Evolutionary conservation across 139 green algal genomes (phyloP), one percentile per base, ranked within the genome.

Genomic region (Pleodorina starrii): DNA sequence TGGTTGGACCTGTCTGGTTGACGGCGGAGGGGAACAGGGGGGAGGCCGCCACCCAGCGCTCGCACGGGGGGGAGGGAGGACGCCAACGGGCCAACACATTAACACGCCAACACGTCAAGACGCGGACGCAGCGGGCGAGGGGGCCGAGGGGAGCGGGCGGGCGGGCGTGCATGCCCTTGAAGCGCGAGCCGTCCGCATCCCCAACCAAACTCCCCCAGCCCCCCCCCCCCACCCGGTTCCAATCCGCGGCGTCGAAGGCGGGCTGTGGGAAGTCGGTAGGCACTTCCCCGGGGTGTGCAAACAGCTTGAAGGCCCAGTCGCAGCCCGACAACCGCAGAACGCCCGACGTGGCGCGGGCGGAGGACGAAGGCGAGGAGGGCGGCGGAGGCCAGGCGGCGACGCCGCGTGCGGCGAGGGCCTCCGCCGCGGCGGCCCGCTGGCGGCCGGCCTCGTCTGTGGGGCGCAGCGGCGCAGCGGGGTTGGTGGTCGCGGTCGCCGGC

Each of bases 291-390:
- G 96, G 96, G 38, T 60, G 86, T 5, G 89, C 77, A 42, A 93
- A 94, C 32, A 98, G 87, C 35, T 90, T 80, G 81, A 98, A 98
- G 5, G 76, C 29, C 96, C 96, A 98, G 1, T 89, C 74, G 16
- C 79, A 80, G 40, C 90, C 92, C 54, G 94, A 96, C 48, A 97
- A 90, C 11, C 44, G 23, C 2, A 91, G 85, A 0, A 90, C 17
- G 0, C 91, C 84, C 5, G 43, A 32, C 32, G 79, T 29, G 63
- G n/a, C 1, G 38, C n/a, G n/a, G n/a, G n/a, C n/a, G n/a, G n/a
- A n/a, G n/a, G n/a, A n/a, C n/a, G n/a, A n/a, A n/a, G n/a, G n/a
- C n/a, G n/a, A n/a, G n/a, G n/a, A n/a, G n/a, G n/a, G n/a, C n/a
- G n/a, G n/a, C n/a, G n/a, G 54, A 66, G 51, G 63, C 16, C 51